A percentile compares a stretch with the other conserved stretches of the same genome.
Conservation (phyloP, 75 land plant species). For the Pinus albicaulis region DNA sequence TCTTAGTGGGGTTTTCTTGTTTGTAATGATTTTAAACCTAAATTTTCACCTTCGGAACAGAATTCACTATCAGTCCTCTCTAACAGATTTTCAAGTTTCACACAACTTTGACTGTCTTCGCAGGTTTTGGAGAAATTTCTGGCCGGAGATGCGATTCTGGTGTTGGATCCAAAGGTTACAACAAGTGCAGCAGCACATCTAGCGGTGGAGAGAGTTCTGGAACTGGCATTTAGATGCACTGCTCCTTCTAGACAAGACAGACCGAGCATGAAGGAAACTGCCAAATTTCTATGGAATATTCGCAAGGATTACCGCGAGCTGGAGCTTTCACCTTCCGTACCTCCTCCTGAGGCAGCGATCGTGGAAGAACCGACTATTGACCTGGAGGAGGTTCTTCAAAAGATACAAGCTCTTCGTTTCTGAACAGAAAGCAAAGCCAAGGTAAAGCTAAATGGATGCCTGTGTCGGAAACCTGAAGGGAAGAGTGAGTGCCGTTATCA, state of each 20-base stretch:
- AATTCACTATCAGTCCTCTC: conserved; percentile 47
- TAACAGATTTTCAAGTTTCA: conserved; percentile 59
- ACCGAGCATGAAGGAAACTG: conserved; percentile 73
- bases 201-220: conserved; percentile 60
- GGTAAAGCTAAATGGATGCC: not conserved
- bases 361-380: conserved; percentile 1
- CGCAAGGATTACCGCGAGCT: conserved; percentile 68
- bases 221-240: conserved; percentile 64
- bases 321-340: not conserved
- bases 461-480: too few relatives aligned
- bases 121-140: conserved; percentile 61
- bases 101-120: conserved; percentile 1
- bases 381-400: not conserved
- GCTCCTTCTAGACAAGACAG: conserved; percentile 55
- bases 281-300: conserved; percentile 74
- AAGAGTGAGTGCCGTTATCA: too few relatives aligned
- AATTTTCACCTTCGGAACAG: conserved; percentile 13
- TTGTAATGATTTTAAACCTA: conserved; percentile 1
- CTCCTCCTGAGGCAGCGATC: not conserved
- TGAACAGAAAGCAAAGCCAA: not conserved
- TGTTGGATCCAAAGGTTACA: conserved; percentile 50
- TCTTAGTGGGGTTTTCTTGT: not conserved
- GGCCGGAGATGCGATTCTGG: conserved; percentile 36
- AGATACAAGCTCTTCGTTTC: conserved; percentile 9
- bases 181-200: conserved; percentile 30